Evolutionary conservation across 192 early-diverging fungal genomes (phyloP), one percentile per base, ranked within the genome.

Genomic region (Funneliformis mosseae): DNA sequence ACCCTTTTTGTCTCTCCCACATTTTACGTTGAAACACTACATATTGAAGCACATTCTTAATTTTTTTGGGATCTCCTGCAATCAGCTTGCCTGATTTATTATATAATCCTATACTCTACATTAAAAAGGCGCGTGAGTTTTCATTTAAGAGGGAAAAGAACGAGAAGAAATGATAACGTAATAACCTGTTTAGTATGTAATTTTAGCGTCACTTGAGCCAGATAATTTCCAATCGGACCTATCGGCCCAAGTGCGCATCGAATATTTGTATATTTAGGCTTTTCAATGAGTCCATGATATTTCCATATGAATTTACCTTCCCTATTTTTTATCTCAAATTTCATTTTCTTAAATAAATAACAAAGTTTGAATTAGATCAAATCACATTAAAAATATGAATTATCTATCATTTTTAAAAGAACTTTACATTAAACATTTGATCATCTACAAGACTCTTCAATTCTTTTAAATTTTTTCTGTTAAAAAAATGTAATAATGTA

Each of bases 21-120:
- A 94, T 83, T 14, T 86, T 81, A 42, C 91, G 83, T 80, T 93
- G 93, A 82, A 93, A 91, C 5, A 93, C 92, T 64, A 93, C 83
- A 76, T 93, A 94, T 81, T 93, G 91, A 3, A 85, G 73, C n/a
- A 94, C 88, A 77, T 86, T 87, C 46, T 86, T 84, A 6, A 89
- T 79, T 79, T 88, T 91, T 39, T 88, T 83, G 45, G 88, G 80
- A 81, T 84, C 86, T 42, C 89, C 88, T 25, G 79, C 83, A 60
- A 86, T 81, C 67, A 85, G 59, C 23, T 82, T 85, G 72, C 87
- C 83, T 80, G 85, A 84, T 60, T 85, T 86, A 81, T 88, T 82
- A 77, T 83, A 90, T 10, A 88, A 85, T 42, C 84, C 88, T 83
- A 90, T 86, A 55, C 84, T 83, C 89, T 90, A 80, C 27, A 67